phyloP scores from a whole-genome alignment of 1,139 yeast genomes.

The Taphrina wiesneri region DNA sequence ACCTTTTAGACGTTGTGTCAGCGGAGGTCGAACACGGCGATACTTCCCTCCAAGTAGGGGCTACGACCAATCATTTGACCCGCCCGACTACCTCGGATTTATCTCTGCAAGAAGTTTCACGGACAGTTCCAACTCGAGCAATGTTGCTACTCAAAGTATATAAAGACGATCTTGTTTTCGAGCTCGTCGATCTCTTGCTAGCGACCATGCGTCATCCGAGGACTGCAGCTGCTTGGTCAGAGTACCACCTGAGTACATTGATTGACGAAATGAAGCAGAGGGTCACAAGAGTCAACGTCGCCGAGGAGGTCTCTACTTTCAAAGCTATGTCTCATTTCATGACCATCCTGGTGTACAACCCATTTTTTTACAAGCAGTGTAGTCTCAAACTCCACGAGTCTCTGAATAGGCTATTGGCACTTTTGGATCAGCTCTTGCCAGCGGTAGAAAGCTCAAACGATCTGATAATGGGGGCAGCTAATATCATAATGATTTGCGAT shows the following conservation, averaged over 20 bases:
- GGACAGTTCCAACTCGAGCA: constrained; percentile 23
- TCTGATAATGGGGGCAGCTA: not conserved
- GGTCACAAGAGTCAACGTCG: not conserved
- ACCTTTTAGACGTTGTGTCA: too few relatives aligned
- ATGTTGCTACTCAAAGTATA: constrained; percentile 34
- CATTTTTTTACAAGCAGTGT: not conserved
- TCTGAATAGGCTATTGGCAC: not conserved
- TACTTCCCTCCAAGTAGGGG: not conserved
- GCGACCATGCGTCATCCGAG: not conserved
- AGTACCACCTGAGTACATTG: not conserved
- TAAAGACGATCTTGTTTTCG: not conserved
- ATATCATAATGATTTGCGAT: not conserved
- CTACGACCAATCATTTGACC: not conserved
- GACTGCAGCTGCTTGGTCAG: not conserved
- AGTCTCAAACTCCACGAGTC: not conserved
- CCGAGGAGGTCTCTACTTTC: not conserved
- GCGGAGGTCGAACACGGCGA: not conserved
- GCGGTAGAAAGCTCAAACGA: not conserved
- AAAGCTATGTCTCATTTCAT: constrained; percentile 2
- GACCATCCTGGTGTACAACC: not conserved
- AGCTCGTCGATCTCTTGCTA: not conserved
- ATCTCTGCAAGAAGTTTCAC: not conserved
- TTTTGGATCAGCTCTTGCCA: not conserved
- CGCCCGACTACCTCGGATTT: too few relatives aligned
- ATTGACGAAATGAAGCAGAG: not conserved